A percentile compares a stretch with the other conserved stretches of the same genome.
These are phyloP conservation scores for Cercospora sp. DNA, from an alignment of 2,329 filamentous ascomycete genomes.

Conservation along the genomic window DNA sequence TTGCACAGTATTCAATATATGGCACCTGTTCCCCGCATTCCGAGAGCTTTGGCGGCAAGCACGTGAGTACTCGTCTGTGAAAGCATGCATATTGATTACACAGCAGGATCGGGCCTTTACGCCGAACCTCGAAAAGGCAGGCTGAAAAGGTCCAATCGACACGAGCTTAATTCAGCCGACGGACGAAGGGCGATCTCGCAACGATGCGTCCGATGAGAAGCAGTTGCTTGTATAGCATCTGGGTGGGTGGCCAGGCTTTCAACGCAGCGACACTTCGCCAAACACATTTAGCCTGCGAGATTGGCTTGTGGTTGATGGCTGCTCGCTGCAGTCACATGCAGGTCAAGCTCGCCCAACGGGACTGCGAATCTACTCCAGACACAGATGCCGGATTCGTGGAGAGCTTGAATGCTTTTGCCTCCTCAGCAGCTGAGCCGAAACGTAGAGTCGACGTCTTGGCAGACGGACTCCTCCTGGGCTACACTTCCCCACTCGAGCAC, in stretches of 20 bases:
- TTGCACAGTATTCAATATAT: slow-evolving; percentile 1
- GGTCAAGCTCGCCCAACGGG: not conserved
- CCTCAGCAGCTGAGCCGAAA: not conserved
- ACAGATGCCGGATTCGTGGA: not conserved
- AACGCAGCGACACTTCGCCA: not conserved
- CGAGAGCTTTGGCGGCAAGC: not conserved
- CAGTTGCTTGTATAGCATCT: not conserved
- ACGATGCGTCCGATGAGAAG: not conserved
- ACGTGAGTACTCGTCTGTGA: not conserved
- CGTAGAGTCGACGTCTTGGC: not conserved
- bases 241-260: not conserved
- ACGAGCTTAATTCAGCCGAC: not conserved
- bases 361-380: not conserved
- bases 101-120: not conserved
- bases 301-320: not conserved
- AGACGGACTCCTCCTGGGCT: not conserved
- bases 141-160: not conserved
- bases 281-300: not conserved
- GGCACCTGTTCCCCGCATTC: not conserved
- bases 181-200: not conserved
- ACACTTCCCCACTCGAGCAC: not conserved
- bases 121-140: not conserved
- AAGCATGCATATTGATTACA: not conserved
- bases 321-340: not conserved
- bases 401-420: not conserved